phyloP scores from a whole-genome alignment of 352 stramenopile genomes.

The Albugo laibachii region DNA sequence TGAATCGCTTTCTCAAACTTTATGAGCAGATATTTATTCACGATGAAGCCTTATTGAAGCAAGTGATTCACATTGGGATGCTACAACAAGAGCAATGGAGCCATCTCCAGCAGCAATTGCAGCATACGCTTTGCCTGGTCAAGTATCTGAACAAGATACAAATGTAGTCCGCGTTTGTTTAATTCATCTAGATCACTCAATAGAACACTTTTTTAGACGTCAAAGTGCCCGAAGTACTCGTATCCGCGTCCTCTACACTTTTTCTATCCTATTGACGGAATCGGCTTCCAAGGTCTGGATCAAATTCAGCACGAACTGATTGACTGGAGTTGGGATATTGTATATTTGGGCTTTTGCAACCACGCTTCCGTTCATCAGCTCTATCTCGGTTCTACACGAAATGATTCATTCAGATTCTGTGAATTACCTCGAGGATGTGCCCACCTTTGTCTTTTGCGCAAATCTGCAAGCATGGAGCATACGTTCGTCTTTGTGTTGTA shows the following conservation, averaged over 20 bases:
- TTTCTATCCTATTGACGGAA: too few relatives aligned
- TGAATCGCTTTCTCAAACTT: conserved; percentile 76
- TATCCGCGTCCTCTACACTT: too few relatives aligned
- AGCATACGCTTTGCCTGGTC: conserved; percentile 75
- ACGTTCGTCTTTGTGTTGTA: conserved; percentile 31
- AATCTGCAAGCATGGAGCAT: conserved; percentile 57
- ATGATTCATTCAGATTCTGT: not conserved
- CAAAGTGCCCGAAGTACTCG: too few relatives aligned
- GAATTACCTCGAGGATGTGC: not conserved
- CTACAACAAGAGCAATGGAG: conserved; percentile 63
- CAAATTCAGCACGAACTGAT: conserved; percentile 29
- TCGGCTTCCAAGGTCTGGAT: conserved; percentile 30
- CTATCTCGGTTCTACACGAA: conserved; percentile 36
- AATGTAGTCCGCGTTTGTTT: conserved; percentile 22
- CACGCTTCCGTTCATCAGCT: conserved; percentile 45
- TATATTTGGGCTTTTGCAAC: conserved; percentile 20
- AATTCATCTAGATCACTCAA: too few relatives aligned
- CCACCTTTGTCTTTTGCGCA: conserved; percentile 33
- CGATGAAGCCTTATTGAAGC: conserved; percentile 24
- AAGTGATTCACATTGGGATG: conserved; percentile 27
- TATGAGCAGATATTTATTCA: conserved; percentile 53
- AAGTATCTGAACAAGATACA: conserved; percentile 79
- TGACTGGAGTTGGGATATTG: conserved; percentile 32
- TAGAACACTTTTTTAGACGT: too few relatives aligned
- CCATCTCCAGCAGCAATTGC: conserved; percentile 55